A percentile compares a stretch with the other conserved stretches of the same genome.
These are phyloP conservation scores for Heliocybe sulcata DNA, from an alignment of 1,284 basidiomycete genomes.

Conservation along the genomic window DNA sequence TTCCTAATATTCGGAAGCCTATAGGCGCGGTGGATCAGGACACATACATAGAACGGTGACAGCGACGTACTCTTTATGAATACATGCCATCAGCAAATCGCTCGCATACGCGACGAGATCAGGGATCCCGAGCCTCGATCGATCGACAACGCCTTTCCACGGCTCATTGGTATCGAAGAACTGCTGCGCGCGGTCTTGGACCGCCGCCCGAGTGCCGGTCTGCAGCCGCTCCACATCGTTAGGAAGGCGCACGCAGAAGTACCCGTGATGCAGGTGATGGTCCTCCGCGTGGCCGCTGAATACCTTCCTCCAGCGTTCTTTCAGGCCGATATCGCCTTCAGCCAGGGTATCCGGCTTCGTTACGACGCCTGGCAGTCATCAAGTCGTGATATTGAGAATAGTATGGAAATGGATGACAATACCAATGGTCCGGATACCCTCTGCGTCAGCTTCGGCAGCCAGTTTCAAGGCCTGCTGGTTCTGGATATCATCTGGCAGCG, in stretches of 20 bases:
- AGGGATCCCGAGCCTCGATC: conserved; percentile 44
- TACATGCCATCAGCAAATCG: conserved; percentile 38
- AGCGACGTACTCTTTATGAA: conserved; percentile 40
- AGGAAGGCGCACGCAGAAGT: conserved; percentile 62
- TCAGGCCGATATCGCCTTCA: conserved; percentile 34
- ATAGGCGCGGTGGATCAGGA: background rate
- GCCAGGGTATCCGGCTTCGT: conserved; percentile 58
- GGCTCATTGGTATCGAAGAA: conserved; percentile 45
- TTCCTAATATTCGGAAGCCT: conserved; percentile 36
- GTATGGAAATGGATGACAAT: background rate
- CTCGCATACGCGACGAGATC: conserved; percentile 50
- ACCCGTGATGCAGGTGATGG: conserved; percentile 45
- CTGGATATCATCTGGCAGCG: conserved; percentile 61
- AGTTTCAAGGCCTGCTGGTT: conserved; percentile 52
- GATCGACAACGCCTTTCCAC: conserved; percentile 39
- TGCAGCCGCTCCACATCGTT: conserved; percentile 45
- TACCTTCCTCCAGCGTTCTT: conserved; percentile 40
- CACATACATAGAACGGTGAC: background rate
- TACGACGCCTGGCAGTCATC: conserved; percentile 37
- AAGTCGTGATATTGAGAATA: too few relatives aligned
- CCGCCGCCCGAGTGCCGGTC: conserved; percentile 26
- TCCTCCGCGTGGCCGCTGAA: conserved; percentile 32
- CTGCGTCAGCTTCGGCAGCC: conserved; percentile 43
- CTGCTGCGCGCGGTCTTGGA: conserved; percentile 29
- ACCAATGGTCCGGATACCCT: conserved; percentile 56